phyloP scores from a whole-genome alignment of 495 filamentous ascomycete species.

The Xylaria bambusicola region DNA sequence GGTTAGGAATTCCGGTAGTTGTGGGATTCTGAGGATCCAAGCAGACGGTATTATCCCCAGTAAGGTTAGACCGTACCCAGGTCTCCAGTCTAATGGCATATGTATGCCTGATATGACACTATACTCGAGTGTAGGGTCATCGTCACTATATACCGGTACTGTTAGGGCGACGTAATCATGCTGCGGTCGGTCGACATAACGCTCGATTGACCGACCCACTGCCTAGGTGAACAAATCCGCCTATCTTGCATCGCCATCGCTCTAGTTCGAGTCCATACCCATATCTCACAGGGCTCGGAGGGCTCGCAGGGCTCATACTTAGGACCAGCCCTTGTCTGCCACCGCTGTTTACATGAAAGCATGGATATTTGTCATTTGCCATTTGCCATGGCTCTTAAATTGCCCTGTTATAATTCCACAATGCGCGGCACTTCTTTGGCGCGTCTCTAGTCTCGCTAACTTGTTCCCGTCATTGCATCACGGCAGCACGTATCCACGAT shows the following conservation, averaged over 20 bases:
- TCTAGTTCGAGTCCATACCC: neutral
- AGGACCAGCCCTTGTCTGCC: neutral
- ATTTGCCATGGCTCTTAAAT: neutral
- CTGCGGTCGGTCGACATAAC: neutral
- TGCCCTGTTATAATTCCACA: neutral
- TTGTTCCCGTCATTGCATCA: neutral
- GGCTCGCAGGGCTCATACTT: too few species aligned
- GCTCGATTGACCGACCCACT: neutral
- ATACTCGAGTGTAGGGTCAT: neutral
- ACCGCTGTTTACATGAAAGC: neutral
- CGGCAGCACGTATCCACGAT: neutral
- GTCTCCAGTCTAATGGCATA: neutral
- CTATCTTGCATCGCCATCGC: neutral
- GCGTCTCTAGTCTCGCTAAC: neutral
- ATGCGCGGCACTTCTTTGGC: neutral
- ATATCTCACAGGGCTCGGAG: neutral
- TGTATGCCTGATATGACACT: neutral
- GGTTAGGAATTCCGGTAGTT: neutral
- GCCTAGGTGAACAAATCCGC: neutral
- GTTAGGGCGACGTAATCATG: neutral
- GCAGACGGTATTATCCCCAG: neutral
- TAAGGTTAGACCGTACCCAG: neutral
- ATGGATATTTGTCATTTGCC: neutral
- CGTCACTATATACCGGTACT: neutral
- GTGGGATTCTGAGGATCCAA: too few species aligned